Evolutionary conservation across 1,284 basidiomycete species (phyloP).

Genomic region (Ganoderma sinense): DNA sequence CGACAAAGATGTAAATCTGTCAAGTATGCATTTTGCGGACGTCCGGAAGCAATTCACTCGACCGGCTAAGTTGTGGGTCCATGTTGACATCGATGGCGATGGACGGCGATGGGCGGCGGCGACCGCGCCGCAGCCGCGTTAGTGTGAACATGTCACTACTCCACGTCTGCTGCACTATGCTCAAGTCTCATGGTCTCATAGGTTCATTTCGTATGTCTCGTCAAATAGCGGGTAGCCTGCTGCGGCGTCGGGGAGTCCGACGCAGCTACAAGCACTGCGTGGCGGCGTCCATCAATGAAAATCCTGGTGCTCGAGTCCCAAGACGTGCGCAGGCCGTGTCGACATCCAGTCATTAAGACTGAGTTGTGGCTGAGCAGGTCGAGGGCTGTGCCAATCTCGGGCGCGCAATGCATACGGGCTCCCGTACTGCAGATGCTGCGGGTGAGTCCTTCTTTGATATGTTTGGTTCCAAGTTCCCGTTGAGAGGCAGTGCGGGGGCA

Average conservation of each 20-base stretch:
- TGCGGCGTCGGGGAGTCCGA: neutral
- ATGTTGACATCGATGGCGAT: slow-evolving; percentile 18
- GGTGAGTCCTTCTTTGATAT: neutral
- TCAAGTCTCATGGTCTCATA: neutral
- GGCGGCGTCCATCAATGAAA: neutral
- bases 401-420: neutral
- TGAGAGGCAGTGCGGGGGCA: neutral
- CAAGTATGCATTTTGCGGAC: neutral
- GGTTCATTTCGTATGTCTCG: neutral
- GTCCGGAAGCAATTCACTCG: neutral
- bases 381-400: neutral
- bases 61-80: slow-evolving; percentile 24
- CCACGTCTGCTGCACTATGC: neutral
- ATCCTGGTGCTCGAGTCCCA: neutral
- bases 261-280: neutral
- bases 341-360: neutral
- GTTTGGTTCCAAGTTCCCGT: neutral
- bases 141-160: neutral
- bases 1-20: neutral
- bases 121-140: slow-evolving; percentile 7
- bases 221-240: neutral
- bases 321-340: neutral
- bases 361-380: neutral
- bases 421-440: neutral
- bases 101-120: slow-evolving; percentile 6